Percentiles rank a stretch among this genome's conserved stretches.
These are phyloP conservation scores for Calendula officinalis DNA, from an alignment of 129 eudicot species.

Conservation along the genomic window DNA sequence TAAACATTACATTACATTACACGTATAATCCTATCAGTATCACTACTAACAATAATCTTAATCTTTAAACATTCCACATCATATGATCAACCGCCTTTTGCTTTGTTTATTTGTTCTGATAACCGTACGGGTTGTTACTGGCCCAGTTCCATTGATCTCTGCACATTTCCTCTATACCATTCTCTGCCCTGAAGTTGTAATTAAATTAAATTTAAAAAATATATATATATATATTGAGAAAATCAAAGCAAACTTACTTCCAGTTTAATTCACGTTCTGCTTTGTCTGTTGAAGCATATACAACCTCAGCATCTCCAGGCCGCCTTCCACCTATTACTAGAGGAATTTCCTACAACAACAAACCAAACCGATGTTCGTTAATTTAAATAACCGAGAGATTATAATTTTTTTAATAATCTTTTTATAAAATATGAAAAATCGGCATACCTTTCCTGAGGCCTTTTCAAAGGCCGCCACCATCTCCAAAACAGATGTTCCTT, in stretches of 20 bases:
- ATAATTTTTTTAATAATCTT: too few species aligned
- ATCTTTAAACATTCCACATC: slow-evolving; percentile 1
- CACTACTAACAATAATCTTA: background rate
- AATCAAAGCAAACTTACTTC: slow-evolving; percentile 62
- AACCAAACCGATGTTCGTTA: background rate
- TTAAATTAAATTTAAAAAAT: background rate
- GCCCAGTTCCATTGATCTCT: slow-evolving; percentile 99
- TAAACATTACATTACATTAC: slow-evolving; percentile 1
- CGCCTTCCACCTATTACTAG: slow-evolving; percentile 67
- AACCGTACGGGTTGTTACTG: slow-evolving; percentile 92
- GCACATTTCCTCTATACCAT: slow-evolving; percentile 85
- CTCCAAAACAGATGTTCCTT: slow-evolving; percentile 90
- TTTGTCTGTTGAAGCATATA: slow-evolving; percentile 75
- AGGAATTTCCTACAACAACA: slow-evolving; percentile 67
- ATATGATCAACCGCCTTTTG: background rate
- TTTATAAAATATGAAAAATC: background rate
- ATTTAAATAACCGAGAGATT: background rate
- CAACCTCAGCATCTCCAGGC: slow-evolving; percentile 93
- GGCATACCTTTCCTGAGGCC: slow-evolving; percentile 78
- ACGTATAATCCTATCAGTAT: slow-evolving; percentile 8
- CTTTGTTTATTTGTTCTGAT: slow-evolving; percentile 27
- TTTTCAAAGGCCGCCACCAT: slow-evolving; percentile 95
- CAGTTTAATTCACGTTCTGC: slow-evolving; percentile 83
- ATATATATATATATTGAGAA: background rate
- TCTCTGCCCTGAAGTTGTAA: slow-evolving; percentile 63